Evolutionary conservation across 768 basidiomycete genomes (phyloP), one percentile per base, ranked within the genome.

Genomic region (Trametes meyenii): DNA sequence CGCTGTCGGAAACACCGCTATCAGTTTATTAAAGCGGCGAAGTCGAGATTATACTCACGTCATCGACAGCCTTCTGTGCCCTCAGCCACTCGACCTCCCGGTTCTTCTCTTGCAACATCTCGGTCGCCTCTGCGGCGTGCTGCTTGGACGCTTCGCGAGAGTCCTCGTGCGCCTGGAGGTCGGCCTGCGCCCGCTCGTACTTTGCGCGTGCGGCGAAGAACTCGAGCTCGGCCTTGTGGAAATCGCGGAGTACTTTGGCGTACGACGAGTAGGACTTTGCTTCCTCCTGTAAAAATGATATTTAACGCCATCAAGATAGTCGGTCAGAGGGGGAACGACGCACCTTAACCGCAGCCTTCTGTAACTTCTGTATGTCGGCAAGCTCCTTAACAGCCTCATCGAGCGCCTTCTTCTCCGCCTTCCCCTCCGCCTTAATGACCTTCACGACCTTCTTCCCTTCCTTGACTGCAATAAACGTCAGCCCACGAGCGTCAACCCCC

Each of bases 51-150:
- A 24, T 23, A 72, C 71, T 67, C 60, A 72, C 71, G 43, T 92
- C 90, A 65, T 92, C 90, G 8, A 85, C 85, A 38, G 82, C 83
- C 69, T 88, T 86, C 66, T 85, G 79, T 19, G 78, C 76, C 33
- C 89, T 77, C 53, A 92, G 71, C 63, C 80, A 79, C 65, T 92
- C 89, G 1, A 94, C 81, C 67, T 92, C 89, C 55, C 83, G 79
- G n/a, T 82, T 81, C 78, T 92, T 92, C 56, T 86, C 85, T 52
- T 85, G 81, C 55, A 92, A 75, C 66, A 81, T 82, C 52, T 83
- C 78, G 0, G 88, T 89, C 23, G 83, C 79, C 53, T 86, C 81
- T 54, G 71, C 77, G 2, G 87, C 85, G 7, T 82, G 83, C 24
- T 80, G 77, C 45, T 81, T 79, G 19, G 82, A 75, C 1, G 76